These are phyloP conservation scores for Venturiaceae sp. DNA, from an alignment of 2,329 filamentous ascomycete genomes.

Conservation along the genomic window DNA sequence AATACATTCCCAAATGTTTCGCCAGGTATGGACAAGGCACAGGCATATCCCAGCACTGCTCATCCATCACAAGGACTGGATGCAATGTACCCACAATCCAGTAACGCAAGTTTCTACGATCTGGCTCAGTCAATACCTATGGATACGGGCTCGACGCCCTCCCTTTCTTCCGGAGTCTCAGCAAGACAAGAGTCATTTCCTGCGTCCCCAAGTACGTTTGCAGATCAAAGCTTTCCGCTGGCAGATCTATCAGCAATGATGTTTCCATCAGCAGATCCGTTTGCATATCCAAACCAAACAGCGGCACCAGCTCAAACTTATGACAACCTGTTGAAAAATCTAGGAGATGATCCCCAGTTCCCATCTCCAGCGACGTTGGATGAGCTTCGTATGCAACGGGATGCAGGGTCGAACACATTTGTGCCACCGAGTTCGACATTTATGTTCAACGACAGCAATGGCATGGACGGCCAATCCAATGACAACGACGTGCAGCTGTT, in stretches of 20 bases:
- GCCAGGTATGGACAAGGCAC: not conserved
- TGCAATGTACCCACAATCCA: not conserved
- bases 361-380: constrained; percentile 2
- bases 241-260: constrained; percentile 69
- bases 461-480: constrained; percentile 9
- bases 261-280: constrained; percentile 70
- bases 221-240: constrained; percentile 27
- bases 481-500: constrained; percentile 62
- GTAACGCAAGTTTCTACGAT: not conserved
- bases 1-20: constrained; percentile 1
- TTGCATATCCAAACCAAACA: constrained; percentile 64
- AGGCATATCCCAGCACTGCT: not conserved
- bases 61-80: not conserved
- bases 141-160: not conserved
- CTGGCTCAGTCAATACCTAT: not conserved
- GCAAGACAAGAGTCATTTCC: constrained; percentile 8
- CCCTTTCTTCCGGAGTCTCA: not conserved
- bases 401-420: not conserved
- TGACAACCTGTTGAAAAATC: constrained; percentile 44
- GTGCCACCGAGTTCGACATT: constrained; percentile 9
- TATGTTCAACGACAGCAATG: constrained; percentile 3
- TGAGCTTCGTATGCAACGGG: not conserved
- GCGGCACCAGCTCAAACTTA: constrained; percentile 29
- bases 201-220: constrained; percentile 18
- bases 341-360: constrained; percentile 14